Evolutionary conservation across 495 filamentous ascomycete species (phyloP), one percentile per base, ranked within the genome.

Genomic region (Hypoxylon lenormandii): DNA sequence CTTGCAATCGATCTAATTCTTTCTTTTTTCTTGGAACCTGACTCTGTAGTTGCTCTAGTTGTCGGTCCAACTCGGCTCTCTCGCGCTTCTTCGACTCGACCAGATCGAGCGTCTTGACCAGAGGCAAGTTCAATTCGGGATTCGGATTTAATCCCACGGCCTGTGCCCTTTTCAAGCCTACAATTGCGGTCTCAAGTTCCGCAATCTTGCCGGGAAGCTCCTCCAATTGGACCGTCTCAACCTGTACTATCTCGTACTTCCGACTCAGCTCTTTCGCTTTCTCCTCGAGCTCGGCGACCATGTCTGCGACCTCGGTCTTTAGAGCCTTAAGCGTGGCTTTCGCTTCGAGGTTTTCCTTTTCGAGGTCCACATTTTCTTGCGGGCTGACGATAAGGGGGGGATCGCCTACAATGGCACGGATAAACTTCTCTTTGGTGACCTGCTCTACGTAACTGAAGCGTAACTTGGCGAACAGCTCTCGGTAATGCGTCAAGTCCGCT

Each of bases 401-500:
- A 57, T 97, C 92, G 68, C 90, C 91, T 15, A 94, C 92, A 61
- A 92, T 90, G 59, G 87, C 84, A 61, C 89, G 88, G 33, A 92
- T 88, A 75, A 91, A 91, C 65, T 91, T 91, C 72, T 93, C 90
- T 72, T 92, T 92, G 45, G 90, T 91, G 36, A 91, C 87, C 77
- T 92, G 90, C 75, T 92, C 90, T 62, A 92, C 85, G 78, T 92
- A 98, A 69, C 92, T 96, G 82, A 98, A 98, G 74, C 93, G 92
- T 23, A 98, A 86, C 80, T 97, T 97, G 42, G 92, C 90, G 79
- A 97, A 98, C 26, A 98, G 87, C 80, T 97, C 95, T 70, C 90
- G 91, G 79, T 97, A 97, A 77, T 97, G 93, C 52, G 85, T 82
- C n/a, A 97, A 81, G 76, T 97, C 93, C 23, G 91, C 91, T 64